Conservation (phyloP, 768 basidiomycete genomes). For the Serendipita sp. region DNA sequence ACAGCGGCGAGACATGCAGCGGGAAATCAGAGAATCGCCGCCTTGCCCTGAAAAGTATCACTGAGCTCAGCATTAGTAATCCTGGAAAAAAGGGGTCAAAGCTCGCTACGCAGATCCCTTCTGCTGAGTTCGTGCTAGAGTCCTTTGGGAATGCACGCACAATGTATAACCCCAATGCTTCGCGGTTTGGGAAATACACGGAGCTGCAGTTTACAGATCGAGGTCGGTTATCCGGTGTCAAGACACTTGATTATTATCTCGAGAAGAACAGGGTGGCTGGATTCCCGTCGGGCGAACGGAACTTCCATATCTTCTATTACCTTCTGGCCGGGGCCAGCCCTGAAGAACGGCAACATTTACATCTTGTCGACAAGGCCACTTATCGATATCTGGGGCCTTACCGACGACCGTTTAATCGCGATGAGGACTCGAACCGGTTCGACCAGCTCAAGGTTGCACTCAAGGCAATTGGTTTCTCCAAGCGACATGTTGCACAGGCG, state of each 20-base stretch:
- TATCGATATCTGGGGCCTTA: conserved; percentile 70
- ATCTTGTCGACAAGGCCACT: conserved; percentile 58
- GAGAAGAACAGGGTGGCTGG: conserved; percentile 80
- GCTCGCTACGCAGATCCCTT: conserved; percentile 70
- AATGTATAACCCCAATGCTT: conserved; percentile 85
- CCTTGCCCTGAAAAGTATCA: conserved; percentile 77
- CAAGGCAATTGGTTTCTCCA: conserved; percentile 84
- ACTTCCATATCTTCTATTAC: conserved; percentile 97
- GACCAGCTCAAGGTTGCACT: conserved; percentile 89
- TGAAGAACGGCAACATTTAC: conserved; percentile 80
- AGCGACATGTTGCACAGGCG: conserved; percentile 85
- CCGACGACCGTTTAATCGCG: conserved; percentile 30
- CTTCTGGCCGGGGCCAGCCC: conserved; percentile 76
- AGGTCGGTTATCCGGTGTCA: conserved; percentile 74
- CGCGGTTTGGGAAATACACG: conserved; percentile 94
- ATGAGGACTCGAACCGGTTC: conserved; percentile 77
- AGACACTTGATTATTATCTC: conserved; percentile 93
- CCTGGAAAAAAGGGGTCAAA: conserved; percentile 91
- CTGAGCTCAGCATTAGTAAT: conserved; percentile 77
- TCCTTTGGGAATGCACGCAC: conserved; percentile 87
- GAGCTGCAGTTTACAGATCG: conserved; percentile 93
- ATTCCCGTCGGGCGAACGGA: conserved; percentile 79
- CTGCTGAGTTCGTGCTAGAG: conserved; percentile 90
- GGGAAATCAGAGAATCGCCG: conserved; percentile 87
- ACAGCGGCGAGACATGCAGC: conserved; percentile 79